Base-by-base conservation (phyloP, 768 basidiomycete species). In the Lactarius evosmus region DNA sequence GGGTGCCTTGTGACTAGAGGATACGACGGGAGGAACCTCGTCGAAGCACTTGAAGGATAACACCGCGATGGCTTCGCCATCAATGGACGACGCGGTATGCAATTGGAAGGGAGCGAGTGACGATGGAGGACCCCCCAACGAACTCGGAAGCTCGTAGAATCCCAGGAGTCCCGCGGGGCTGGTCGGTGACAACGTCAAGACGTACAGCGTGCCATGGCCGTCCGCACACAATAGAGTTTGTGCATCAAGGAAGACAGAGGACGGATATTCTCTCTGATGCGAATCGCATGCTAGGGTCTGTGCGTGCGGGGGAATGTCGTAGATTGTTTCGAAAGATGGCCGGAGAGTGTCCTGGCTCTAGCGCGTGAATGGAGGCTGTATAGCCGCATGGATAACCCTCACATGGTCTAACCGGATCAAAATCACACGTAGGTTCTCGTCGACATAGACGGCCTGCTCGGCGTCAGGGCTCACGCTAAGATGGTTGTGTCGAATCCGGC, bases 401-500 rank as follows among this genome's bases (percentile, higher is more conserved):
- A 91, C 91, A 77, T 78, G 72, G 67, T 80, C 74, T 50, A 91
- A 57, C 46, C 80, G 77, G n/a, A 89, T 76, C 7, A 83, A 68
- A 54, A 91, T 78, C 12, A 93, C 83, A 58, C 78, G 81, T 59
- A 82, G 80, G 4, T 83, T 78, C 36, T 80, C 77, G 69, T 93
- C 92, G 29, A 94, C 75, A 69, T 93, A 95, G 30, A 86, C 75
- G 3, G 84, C 84, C 27, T 78, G 77, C 25, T 77, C 74, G 12
- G 78, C 76, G 38, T 79, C 72, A 17, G 72, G 71, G 22, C 82
- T 81, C 3, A 84, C 74, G 14, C 80, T 75, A 16, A 95, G 80
- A 71, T 95, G 93, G 69, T 95, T 93, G 73, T 94, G 89, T 17
- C 87, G 82, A 63, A 95, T 90, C 55, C 93, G 80, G 70, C 88